Percentiles rank a stretch among this genome's conserved stretches.
Evolutionary conservation across 345 rosid genomes (phyloP).

Genomic region (Populus tremula): DNA sequence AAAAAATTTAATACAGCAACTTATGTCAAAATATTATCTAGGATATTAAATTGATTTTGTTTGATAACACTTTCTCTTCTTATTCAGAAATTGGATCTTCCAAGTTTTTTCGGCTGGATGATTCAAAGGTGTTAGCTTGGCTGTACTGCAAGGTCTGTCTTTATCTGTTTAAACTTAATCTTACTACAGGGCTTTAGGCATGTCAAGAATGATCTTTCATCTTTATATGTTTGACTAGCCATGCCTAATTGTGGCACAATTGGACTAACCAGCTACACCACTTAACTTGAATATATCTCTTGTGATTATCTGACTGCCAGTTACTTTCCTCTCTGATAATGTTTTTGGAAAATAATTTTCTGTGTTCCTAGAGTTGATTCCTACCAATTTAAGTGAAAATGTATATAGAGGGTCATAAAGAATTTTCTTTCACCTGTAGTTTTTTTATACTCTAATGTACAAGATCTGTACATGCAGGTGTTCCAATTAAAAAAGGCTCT

Average conservation of each 20-base stretch:
- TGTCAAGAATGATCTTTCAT: background rate
- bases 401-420: background rate
- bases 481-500: slow-evolving; percentile 52
- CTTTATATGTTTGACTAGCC: slow-evolving; percentile 5
- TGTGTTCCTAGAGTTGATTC: background rate
- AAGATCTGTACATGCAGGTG: slow-evolving; percentile 45
- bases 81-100: slow-evolving; percentile 69
- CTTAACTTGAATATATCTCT: background rate
- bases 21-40: background rate
- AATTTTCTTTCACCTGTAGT: background rate
- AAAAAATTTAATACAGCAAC: background rate
- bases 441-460: background rate
- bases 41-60: background rate
- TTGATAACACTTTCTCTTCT: background rate
- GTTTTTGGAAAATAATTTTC: no score
- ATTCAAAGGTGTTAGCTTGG: slow-evolving; percentile 78
- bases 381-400: background rate
- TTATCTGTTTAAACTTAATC: slow-evolving; percentile 6
- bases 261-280: background rate
- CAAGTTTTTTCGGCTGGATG: slow-evolving; percentile 78
- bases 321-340: no score
- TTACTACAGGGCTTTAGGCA: background rate
- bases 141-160: slow-evolving; percentile 62
- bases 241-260: background rate
- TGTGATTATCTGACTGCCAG: background rate